Base-by-base conservation (phyloP, 2,329 filamentous ascomycete species). In the Akanthomyces dipterigenus region DNA sequence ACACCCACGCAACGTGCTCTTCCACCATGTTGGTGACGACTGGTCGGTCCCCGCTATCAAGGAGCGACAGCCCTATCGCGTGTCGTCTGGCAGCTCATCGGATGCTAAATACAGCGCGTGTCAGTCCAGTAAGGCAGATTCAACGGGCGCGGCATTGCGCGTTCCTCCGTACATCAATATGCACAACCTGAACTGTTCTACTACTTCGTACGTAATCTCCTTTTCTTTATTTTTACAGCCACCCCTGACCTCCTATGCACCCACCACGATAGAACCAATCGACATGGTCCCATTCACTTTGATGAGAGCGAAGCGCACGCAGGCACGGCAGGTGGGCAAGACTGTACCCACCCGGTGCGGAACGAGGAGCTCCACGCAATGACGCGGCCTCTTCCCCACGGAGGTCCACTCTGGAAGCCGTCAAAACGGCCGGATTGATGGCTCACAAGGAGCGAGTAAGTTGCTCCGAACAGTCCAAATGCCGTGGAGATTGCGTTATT, bases 331-430 rank as follows among this genome's bases (percentile, higher is more conserved):
- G n/a, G n/a, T n/a, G n/a, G n/a, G 20, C n/a, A 31, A 28, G 5
- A 54, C 22, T 8, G 42, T 34, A 43, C 20, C 18, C 38, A 31
- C n/a, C 11, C 16, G 16, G 43, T 11, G 20, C 38, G 7, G 12
- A 22, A n/a, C 22, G 46, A 34, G 38, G 56, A 9, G 46, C 36
- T 59, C 48, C 56, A 59, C 56, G 56, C 56, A 51, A 43, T 59
- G 56, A 59, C 56, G 56, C 56, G 56, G 46, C 46, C 56, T 49
- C 26, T 45, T 26, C 45, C 45, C 56, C 56, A 50, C 24, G n/a
- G 40, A 48, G 48, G 54, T 9, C 43, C 55, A 49, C 56, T 20
- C 26, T 20, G 22, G 48, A 38, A 8, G 48, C 56, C 56, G 36
- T n/a, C 36, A 45, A 58, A 58, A 58, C 34, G 55, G 45, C 55